phyloP scores from a whole-genome alignment of 345 rosid species.

The Salix brachista region DNA sequence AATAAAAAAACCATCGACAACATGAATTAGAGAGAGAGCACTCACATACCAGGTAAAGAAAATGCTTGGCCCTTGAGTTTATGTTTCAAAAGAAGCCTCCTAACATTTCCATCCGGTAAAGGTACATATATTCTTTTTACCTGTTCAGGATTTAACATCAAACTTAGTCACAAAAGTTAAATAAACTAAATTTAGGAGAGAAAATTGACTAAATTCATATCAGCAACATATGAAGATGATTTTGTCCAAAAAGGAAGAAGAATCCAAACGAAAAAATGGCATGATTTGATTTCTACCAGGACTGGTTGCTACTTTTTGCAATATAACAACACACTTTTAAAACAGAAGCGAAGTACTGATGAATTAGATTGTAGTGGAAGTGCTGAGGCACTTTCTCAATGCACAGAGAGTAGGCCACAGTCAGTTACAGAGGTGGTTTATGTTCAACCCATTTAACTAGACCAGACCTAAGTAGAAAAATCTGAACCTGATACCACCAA shows the following conservation, averaged over 20 bases:
- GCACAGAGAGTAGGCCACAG: background rate
- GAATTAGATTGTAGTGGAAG: background rate
- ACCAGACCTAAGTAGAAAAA: background rate
- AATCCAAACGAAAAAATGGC: background rate
- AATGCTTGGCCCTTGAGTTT: conserved; percentile 76
- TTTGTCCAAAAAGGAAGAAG: background rate
- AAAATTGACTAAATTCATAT: background rate
- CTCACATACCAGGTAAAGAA: conserved; percentile 60
- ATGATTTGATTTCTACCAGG: background rate
- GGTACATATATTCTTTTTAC: conserved; percentile 94
- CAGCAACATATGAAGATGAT: background rate
- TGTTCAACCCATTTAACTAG: too few species aligned
- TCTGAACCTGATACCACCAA: background rate
- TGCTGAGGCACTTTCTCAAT: background rate
- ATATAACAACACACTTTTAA: background rate
- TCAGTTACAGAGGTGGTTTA: background rate
- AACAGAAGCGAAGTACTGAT: too few species aligned
- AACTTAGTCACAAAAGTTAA: conserved; percentile 6
- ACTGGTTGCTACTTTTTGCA: background rate
- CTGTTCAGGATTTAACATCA: conserved; percentile 34
- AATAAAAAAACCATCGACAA: background rate
- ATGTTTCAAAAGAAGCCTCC: conserved; percentile 64
- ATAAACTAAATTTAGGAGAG: background rate
- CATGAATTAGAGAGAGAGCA: background rate
- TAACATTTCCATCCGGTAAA: conserved; percentile 68